Evolutionary conservation across 139 green algal genomes (phyloP).

Genomic region (Chlorella vulgaris): DNA sequence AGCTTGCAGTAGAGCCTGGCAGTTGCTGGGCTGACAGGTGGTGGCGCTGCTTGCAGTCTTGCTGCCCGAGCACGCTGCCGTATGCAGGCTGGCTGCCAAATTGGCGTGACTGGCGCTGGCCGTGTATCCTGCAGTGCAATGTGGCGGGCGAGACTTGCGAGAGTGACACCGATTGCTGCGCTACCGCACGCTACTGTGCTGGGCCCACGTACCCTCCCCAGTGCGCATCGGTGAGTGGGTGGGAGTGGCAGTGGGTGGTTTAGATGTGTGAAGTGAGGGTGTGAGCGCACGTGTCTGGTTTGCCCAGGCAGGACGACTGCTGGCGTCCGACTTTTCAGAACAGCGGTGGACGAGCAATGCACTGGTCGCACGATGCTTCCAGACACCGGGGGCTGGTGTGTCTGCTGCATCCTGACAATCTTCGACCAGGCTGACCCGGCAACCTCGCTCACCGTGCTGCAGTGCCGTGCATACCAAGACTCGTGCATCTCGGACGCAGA

Average conservation of each 20-base stretch:
- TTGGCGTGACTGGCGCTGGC: no score
- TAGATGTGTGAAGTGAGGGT: neutral
- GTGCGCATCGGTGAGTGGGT: neutral
- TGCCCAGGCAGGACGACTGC: no score
- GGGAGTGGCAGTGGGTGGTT: neutral
- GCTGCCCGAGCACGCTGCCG: neutral
- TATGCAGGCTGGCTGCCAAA: neutral
- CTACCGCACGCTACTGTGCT: neutral
- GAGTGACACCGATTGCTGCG: neutral
- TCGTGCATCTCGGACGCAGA: neutral
- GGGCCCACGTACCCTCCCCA: neutral
- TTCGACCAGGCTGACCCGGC: no score
- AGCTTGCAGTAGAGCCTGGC: no score
- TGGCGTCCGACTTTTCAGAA: no score
- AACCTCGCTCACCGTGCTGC: no score
- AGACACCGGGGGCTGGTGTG: no score
- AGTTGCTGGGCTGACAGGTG: neutral
- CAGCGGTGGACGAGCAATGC: no score
- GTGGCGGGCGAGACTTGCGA: neutral
- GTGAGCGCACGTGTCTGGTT: neutral
- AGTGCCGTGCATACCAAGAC: neutral
- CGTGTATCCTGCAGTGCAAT: neutral
- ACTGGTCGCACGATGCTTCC: no score
- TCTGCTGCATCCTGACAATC: no score
- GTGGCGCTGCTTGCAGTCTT: neutral